Conservation (phyloP, 176 grass and related monocot genomes). For the Avena atlantica region DNA sequence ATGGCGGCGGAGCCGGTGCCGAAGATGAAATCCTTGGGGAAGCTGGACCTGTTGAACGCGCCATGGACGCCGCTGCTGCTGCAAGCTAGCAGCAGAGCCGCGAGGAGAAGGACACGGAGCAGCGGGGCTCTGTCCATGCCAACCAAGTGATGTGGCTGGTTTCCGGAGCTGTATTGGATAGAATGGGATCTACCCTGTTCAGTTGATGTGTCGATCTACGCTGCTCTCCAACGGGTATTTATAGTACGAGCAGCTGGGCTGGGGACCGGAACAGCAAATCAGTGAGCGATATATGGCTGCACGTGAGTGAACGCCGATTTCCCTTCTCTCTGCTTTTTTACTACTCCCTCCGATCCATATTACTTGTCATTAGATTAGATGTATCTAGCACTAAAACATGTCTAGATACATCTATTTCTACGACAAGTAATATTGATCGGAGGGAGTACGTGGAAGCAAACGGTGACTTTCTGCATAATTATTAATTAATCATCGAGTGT, state of each 20-base stretch:
- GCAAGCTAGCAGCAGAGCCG: slow-evolving; percentile 16
- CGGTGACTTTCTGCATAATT: too few relatives aligned
- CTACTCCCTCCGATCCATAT: too few relatives aligned
- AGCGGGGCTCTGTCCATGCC: background rate
- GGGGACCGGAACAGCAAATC: background rate
- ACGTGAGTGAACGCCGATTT: too few relatives aligned
- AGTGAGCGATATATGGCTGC: too few relatives aligned
- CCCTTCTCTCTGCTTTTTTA: too few relatives aligned
- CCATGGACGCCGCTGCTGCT: slow-evolving; percentile 28
- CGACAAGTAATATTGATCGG: too few relatives aligned
- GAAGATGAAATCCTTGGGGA: slow-evolving; percentile 61
- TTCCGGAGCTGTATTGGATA: background rate
- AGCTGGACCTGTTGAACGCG: slow-evolving; percentile 47
- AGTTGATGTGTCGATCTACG: background rate
- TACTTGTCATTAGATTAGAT: too few relatives aligned
- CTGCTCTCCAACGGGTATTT: background rate
- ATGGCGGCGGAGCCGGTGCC: slow-evolving; percentile 56
- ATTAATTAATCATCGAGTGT: too few relatives aligned
- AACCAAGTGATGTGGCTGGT: background rate
- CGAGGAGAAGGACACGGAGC: background rate
- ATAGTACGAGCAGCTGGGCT: background rate
- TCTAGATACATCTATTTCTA: too few relatives aligned
- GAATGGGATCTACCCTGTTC: too few relatives aligned
- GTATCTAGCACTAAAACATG: too few relatives aligned
- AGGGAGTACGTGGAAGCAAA: too few relatives aligned